Percentiles rank a stretch among this genome's conserved stretches.
Conservation (phyloP, 306 rosid species). For the Gillenia trifoliata region DNA sequence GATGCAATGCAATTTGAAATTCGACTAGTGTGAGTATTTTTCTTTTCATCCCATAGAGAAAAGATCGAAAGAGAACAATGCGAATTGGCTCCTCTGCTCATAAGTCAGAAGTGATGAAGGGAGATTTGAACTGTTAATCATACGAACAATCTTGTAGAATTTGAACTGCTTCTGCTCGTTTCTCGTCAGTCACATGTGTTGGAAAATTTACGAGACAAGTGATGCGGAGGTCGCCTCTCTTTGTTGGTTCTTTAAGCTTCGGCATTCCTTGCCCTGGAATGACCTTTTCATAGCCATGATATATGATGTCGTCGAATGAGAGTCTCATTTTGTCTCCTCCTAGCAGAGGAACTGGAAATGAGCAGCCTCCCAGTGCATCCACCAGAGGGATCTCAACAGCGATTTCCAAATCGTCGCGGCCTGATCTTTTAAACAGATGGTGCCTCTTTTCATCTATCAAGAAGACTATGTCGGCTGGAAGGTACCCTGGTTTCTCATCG, state of each 20-base stretch:
- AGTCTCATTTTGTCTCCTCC: constrained; percentile 66
- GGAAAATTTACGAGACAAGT: constrained; percentile 66
- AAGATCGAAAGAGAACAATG: not conserved
- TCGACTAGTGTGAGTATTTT: not conserved
- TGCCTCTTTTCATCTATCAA: constrained; percentile 65
- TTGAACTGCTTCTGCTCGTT: constrained; percentile 50
- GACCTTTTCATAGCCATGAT: constrained; percentile 63
- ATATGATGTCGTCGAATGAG: constrained; percentile 53
- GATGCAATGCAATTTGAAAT: not conserved
- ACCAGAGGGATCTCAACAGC: constrained; percentile 63
- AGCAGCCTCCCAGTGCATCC: constrained; percentile 75
- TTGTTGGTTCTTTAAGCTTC: constrained; percentile 34
- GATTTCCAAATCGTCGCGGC: constrained; percentile 58
- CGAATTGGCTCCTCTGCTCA: not conserved
- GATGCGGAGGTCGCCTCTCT: constrained; percentile 69
- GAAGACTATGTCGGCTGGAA: constrained; percentile 79
- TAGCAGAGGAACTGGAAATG: constrained; percentile 62
- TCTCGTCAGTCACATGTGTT: constrained; percentile 40
- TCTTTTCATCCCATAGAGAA: not conserved
- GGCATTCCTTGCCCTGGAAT: constrained; percentile 88
- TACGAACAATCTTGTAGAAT: constrained; percentile 54
- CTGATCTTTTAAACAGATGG: constrained; percentile 55
- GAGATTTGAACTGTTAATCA: not conserved
- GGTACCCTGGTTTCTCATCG: constrained; percentile 83
- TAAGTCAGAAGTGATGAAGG: not conserved